These are phyloP conservation scores for Chenopodium berlandieri DNA, from an alignment of 148 eudicot species.

Conservation along the genomic window DNA sequence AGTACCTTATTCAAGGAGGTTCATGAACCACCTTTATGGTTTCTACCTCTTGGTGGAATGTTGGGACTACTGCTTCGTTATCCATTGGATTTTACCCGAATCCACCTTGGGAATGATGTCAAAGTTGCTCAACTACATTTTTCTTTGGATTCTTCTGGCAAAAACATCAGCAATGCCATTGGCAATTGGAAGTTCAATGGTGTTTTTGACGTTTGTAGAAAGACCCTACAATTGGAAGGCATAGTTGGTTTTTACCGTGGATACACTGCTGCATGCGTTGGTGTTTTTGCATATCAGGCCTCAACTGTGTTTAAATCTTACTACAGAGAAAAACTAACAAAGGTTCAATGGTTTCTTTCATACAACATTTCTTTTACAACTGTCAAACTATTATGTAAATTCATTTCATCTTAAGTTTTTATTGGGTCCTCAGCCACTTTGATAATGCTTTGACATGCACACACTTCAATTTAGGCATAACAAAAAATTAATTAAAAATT, in stretches of 20 bases:
- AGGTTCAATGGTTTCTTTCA: neutral
- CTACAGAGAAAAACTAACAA: constrained; percentile 7
- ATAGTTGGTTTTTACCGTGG: constrained; percentile 33
- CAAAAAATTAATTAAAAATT: no score
- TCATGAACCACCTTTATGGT: neutral
- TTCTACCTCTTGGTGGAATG: neutral
- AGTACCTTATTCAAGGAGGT: neutral
- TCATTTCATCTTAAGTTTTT: no score
- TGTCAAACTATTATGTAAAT: no score
- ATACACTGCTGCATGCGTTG: constrained; percentile 12
- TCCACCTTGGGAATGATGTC: constrained; percentile 23
- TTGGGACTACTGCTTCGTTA: neutral
- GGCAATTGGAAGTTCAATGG: constrained; percentile 25
- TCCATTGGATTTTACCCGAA: constrained; percentile 23
- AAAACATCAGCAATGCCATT: neutral
- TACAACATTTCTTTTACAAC: no score
- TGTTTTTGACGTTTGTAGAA: constrained; percentile 25
- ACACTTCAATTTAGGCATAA: no score
- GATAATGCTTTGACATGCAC: no score
- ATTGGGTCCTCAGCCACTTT: no score
- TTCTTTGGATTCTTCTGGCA: constrained; percentile 19
- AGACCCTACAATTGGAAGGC: constrained; percentile 28
- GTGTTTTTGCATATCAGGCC: neutral
- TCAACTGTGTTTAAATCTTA: neutral
- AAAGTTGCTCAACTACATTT: neutral